Percentiles rank a stretch among this genome's conserved stretches.
These are phyloP conservation scores for Naematelia aurantialba DNA, from an alignment of 768 basidiomycete genomes.

Conservation along the genomic window DNA sequence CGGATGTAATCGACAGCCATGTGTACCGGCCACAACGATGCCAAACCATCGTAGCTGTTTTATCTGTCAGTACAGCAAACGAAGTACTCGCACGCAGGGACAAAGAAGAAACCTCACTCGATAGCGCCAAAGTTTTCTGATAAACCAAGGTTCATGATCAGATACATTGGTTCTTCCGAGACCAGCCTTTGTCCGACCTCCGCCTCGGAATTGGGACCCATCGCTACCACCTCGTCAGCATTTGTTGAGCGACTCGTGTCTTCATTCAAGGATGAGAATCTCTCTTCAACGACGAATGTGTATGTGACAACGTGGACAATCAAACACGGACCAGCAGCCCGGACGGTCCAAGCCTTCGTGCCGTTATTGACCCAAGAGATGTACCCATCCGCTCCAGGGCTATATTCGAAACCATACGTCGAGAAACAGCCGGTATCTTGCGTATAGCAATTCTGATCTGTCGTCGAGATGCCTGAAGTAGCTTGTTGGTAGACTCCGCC, in stretches of 20 bases:
- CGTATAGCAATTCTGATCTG: conserved; percentile 57
- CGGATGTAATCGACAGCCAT: conserved; percentile 85
- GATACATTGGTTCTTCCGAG: conserved; percentile 72
- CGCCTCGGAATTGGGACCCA: conserved; percentile 62
- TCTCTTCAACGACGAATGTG: too few relatives aligned
- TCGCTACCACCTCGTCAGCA: conserved; percentile 56
- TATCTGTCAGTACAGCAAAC: background rate
- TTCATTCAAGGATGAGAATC: too few relatives aligned
- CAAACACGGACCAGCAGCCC: conserved; percentile 25
- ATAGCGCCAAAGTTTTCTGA: conserved; percentile 68
- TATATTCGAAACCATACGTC: conserved; percentile 77
- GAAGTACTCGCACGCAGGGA: background rate
- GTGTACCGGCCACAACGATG: conserved; percentile 36
- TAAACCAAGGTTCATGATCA: conserved; percentile 58
- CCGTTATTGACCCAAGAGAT: conserved; percentile 72
- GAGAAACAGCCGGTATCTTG: conserved; percentile 56
- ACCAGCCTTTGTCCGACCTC: conserved; percentile 69
- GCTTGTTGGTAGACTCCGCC: conserved; percentile 82
- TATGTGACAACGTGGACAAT: too few relatives aligned
- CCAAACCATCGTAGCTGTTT: conserved; percentile 41
- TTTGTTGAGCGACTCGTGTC: too few relatives aligned
- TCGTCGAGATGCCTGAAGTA: conserved; percentile 64
- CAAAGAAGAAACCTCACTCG: conserved; percentile 31
- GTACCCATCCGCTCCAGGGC: conserved; percentile 67
- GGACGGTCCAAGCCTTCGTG: conserved; percentile 60